Evolutionary conservation across 768 basidiomycete species (phyloP).

Genomic region (Lactarius akahatsu): DNA sequence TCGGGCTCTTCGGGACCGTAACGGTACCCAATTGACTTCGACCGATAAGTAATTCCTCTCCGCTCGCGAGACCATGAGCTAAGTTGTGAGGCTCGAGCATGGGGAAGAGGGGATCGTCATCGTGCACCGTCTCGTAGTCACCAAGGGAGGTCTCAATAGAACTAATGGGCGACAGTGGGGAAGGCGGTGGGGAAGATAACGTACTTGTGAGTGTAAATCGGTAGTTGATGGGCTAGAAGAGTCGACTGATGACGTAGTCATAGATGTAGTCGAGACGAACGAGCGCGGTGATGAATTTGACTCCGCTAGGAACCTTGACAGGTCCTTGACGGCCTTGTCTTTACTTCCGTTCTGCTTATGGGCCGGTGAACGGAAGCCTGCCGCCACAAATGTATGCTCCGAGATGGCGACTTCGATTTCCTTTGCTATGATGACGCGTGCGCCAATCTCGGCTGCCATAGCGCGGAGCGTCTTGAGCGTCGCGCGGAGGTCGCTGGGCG

Average conservation of each 20-base stretch:
- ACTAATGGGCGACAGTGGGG: conserved; percentile 5
- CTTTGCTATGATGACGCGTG: conserved; percentile 87
- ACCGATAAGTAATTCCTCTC: conserved; percentile 2
- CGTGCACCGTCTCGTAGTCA: neutral
- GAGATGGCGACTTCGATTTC: conserved; percentile 73
- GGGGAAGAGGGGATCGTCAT: conserved; percentile 18
- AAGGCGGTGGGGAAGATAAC: neutral
- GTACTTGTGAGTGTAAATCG: neutral
- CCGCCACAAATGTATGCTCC: conserved; percentile 41
- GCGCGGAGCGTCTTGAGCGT: conserved; percentile 84
- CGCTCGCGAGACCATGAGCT: neutral
- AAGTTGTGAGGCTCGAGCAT: neutral
- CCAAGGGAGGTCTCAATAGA: conserved; percentile 3
- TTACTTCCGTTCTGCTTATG: conserved; percentile 34
- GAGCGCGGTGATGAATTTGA: conserved; percentile 15
- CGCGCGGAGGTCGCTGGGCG: conserved; percentile 67
- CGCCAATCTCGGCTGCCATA: conserved; percentile 95
- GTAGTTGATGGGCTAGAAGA: neutral
- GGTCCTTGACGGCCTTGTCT: conserved; percentile 6
- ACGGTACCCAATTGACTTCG: neutral
- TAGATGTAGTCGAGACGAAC: conserved; percentile 10
- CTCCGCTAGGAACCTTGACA: neutral
- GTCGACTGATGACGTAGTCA: conserved; percentile 16
- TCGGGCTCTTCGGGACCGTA: neutral
- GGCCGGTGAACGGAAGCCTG: conserved; percentile 40